Conservation (phyloP, 75 land plant species). For the Ceratopteris richardii region DNA sequence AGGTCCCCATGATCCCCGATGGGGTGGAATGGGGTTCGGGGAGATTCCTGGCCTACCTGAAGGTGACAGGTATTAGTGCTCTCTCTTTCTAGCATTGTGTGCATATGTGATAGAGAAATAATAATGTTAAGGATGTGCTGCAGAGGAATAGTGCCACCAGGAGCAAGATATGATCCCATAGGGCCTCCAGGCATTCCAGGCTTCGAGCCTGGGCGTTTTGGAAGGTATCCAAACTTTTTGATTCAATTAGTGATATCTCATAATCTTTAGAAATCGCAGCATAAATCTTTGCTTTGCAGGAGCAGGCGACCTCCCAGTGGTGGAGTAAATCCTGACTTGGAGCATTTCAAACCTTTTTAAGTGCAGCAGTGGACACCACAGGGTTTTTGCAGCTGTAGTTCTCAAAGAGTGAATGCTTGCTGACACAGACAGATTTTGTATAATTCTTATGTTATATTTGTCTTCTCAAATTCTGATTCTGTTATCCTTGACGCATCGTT, state of each 20-base stretch:
- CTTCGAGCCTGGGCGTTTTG: conserved; percentile 81
- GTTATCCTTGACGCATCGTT: too few relatives aligned
- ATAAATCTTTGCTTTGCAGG: conserved; percentile 14
- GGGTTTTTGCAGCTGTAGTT: too few relatives aligned
- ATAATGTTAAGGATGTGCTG: neutral
- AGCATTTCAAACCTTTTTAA: conserved; percentile 25
- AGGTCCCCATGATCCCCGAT: conserved; percentile 86
- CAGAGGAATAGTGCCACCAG: conserved; percentile 74
- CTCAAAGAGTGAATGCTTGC: too few relatives aligned
- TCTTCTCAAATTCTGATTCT: too few relatives aligned
- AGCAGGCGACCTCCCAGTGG: conserved; percentile 12
- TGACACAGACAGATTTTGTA: too few relatives aligned
- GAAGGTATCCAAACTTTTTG: conserved; percentile 32
- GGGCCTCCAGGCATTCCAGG: conserved; percentile 95
- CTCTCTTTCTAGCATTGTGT: conserved; percentile 1
- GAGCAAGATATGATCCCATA: conserved; percentile 90
- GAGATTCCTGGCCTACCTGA: conserved; percentile 21
- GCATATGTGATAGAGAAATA: neutral
- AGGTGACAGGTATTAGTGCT: conserved; percentile 20
- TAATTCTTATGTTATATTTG: too few relatives aligned
- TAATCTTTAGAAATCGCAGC: neutral
- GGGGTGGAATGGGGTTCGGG: conserved; percentile 27
- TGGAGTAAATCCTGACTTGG: conserved; percentile 24
- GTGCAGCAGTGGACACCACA: too few relatives aligned
- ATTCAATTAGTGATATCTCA: neutral